A percentile compares a stretch with the other conserved stretches of the same genome.
Evolutionary conservation across 1,284 basidiomycete genomes (phyloP).

Genomic region (Erythrobasidium hasegawianum): DNA sequence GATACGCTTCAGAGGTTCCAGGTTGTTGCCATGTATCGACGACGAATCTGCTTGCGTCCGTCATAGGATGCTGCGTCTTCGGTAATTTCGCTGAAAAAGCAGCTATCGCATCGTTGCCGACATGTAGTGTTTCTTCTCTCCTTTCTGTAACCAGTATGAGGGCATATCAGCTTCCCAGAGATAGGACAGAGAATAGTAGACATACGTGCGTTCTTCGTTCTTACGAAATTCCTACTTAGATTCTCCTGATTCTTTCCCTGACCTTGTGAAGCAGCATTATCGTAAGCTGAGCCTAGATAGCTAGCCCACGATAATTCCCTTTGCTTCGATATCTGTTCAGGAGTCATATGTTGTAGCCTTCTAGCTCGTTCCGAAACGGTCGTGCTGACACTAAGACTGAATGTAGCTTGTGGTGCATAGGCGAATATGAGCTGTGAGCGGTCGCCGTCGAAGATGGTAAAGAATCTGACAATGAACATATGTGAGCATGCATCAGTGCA

Average conservation of each 20-base stretch:
- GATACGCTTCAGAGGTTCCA: slow-evolving; percentile 60
- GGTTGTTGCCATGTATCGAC: slow-evolving; percentile 71
- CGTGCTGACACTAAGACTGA: slow-evolving; percentile 82
- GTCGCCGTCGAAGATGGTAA: slow-evolving; percentile 74
- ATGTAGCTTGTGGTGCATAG: slow-evolving; percentile 79
- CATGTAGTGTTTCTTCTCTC: slow-evolving; percentile 65
- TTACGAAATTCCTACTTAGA: slow-evolving; percentile 63
- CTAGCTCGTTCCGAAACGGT: slow-evolving; percentile 68
- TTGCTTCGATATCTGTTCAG: slow-evolving; percentile 65
- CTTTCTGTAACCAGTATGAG: slow-evolving; percentile 52
- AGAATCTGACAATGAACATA: slow-evolving; percentile 59
- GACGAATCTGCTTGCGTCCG: slow-evolving; percentile 71
- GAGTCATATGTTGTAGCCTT: slow-evolving; percentile 47
- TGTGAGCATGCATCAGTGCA: too few relatives aligned
- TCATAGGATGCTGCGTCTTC: slow-evolving; percentile 70
- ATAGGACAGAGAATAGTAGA: neutral
- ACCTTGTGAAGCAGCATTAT: neutral
- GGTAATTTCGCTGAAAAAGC: slow-evolving; percentile 65
- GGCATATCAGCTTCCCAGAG: neutral
- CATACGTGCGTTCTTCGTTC: slow-evolving; percentile 58
- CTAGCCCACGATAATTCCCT: slow-evolving; percentile 67
- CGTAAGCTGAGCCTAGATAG: slow-evolving; percentile 58
- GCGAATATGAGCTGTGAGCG: slow-evolving; percentile 65
- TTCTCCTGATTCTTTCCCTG: slow-evolving; percentile 17
- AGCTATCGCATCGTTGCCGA: slow-evolving; percentile 66